phyloP scores from a whole-genome alignment of 257 asterid species.

The Eustoma russellianum region DNA sequence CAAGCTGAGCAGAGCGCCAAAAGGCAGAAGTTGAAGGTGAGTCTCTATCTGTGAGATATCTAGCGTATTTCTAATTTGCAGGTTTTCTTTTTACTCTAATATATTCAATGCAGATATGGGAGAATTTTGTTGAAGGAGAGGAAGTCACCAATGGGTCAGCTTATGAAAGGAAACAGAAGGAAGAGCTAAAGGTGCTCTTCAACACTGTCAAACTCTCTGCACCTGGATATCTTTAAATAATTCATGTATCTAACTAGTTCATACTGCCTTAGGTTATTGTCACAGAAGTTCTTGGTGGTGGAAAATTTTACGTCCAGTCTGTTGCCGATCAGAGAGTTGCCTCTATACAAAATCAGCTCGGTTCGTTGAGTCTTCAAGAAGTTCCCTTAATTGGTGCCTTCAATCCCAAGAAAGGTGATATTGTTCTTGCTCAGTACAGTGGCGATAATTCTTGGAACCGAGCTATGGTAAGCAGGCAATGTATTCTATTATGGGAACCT shows the following conservation, averaged over 20 bases:
- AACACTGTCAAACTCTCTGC: no score
- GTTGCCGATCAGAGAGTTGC: conserved; percentile 81
- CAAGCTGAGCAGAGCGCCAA: conserved; percentile 96
- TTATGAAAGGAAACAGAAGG: conserved; percentile 22
- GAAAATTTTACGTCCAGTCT: conserved; percentile 78
- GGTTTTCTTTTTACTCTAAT: not conserved
- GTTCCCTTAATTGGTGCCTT: conserved; percentile 77
- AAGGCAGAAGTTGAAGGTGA: conserved; percentile 84
- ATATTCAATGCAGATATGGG: conserved; percentile 21
- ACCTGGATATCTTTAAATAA: not conserved
- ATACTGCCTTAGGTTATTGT: conserved; percentile 46
- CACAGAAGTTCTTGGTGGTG: conserved; percentile 88
- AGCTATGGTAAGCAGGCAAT: conserved; percentile 60
- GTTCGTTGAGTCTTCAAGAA: conserved; percentile 70
- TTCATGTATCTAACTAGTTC: not conserved
- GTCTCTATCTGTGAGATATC: not conserved
- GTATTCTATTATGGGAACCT: not conserved
- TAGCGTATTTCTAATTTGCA: no score
- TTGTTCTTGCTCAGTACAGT: conserved; percentile 76
- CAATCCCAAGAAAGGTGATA: conserved; percentile 86
- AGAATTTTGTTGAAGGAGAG: conserved; percentile 26
- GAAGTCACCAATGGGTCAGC: conserved; percentile 15
- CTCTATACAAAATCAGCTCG: conserved; percentile 70
- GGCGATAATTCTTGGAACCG: conserved; percentile 98
- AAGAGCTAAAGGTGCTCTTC: conserved; percentile 15